Evolutionary conservation across 2,329 filamentous ascomycete genomes (phyloP).

Genomic region (Arachnopeziza araneosa): DNA sequence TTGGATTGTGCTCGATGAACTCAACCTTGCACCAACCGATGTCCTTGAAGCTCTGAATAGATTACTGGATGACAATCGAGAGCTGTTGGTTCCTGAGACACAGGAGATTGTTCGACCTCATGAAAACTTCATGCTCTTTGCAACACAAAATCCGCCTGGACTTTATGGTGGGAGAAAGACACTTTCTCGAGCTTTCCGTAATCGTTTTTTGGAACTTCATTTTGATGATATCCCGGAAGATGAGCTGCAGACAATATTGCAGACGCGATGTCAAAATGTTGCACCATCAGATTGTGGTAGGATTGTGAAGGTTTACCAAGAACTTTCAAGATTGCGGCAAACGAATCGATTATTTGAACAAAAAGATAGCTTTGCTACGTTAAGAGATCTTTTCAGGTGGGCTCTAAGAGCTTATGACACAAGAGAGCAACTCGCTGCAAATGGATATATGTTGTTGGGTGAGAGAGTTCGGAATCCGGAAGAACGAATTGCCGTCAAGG

Average conservation of each 20-base stretch:
- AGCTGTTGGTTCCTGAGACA: constrained; percentile 92
- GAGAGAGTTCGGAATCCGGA: constrained; percentile 90
- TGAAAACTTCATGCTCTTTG: constrained; percentile 94
- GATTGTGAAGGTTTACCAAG: constrained; percentile 91
- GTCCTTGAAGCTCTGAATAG: constrained; percentile 94
- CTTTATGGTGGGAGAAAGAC: constrained; percentile 93
- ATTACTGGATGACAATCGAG: constrained; percentile 90
- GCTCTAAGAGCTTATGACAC: constrained; percentile 79
- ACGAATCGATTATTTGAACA: constrained; percentile 91
- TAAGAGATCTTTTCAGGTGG: constrained; percentile 95
- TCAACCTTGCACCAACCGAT: constrained; percentile 95
- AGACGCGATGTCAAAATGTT: constrained; percentile 77
- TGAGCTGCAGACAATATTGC: constrained; percentile 86
- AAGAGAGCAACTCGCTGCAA: constrained; percentile 79
- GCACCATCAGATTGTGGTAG: constrained; percentile 85
- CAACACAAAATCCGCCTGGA: constrained; percentile 93
- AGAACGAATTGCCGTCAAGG: constrained; percentile 78
- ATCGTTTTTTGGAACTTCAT: constrained; percentile 93
- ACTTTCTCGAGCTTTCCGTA: constrained; percentile 89
- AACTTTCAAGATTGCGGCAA: constrained; percentile 83
- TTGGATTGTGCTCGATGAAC: constrained; percentile 97
- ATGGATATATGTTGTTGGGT: constrained; percentile 94
- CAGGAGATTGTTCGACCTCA: constrained; percentile 91
- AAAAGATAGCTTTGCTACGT: constrained; percentile 92
- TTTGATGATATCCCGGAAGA: constrained; percentile 97